These are phyloP conservation scores for Neophaeococcomyces aloes DNA, from an alignment of 2,329 filamentous ascomycete genomes.

Conservation along the genomic window DNA sequence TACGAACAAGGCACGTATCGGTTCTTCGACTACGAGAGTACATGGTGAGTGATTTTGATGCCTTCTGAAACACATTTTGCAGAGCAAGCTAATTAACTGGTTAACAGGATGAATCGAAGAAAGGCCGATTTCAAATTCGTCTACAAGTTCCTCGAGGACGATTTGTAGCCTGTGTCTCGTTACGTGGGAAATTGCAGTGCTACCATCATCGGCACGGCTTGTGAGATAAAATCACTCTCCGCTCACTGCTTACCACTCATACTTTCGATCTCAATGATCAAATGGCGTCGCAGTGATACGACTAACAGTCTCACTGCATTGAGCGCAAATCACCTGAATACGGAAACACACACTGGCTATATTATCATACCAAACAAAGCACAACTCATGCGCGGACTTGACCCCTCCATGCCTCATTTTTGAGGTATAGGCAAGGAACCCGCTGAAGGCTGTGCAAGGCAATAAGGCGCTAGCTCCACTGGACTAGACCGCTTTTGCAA, in stretches of 20 bases:
- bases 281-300: too few relatives aligned
- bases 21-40: slow-evolving; percentile 99
- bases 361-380: too few relatives aligned
- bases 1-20: slow-evolving; percentile 98
- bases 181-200: neutral
- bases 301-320: too few relatives aligned
- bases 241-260: neutral
- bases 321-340: too few relatives aligned
- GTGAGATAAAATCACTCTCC: neutral
- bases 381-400: too few relatives aligned
- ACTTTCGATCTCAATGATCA: too few relatives aligned
- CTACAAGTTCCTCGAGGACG: slow-evolving; percentile 95
- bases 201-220: neutral
- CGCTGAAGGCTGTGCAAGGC: too few relatives aligned
- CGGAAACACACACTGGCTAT: too few relatives aligned
- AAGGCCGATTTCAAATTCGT: slow-evolving; percentile 98
- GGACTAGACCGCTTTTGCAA: too few relatives aligned
- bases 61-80: slow-evolving; percentile 5
- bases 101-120: slow-evolving; percentile 87
- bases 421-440: too few relatives aligned
- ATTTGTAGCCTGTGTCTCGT: slow-evolving; percentile 45
- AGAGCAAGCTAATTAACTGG: slow-evolving; percentile 9
- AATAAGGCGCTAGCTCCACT: too few relatives aligned
- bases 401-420: too few relatives aligned
- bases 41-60: slow-evolving; percentile 58